Percentiles rank a stretch among this genome's conserved stretches.
These are phyloP conservation scores for Hyparrhenia diplandra DNA, from an alignment of 176 grass and related monocot species.

Conservation along the genomic window DNA sequence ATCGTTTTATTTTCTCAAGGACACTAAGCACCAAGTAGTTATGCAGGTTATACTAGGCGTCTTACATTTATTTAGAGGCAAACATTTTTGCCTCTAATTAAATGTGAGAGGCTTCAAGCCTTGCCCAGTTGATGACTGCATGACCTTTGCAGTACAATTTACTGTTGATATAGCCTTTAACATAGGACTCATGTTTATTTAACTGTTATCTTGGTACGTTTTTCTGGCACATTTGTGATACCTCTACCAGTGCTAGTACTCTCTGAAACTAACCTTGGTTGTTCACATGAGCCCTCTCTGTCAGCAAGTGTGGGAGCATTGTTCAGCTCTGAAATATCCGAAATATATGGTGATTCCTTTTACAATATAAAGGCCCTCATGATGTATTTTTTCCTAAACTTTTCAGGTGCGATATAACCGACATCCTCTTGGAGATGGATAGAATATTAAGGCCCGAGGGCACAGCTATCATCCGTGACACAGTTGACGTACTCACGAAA, in stretches of 20 bases:
- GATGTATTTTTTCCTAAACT: neutral
- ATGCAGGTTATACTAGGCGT: neutral
- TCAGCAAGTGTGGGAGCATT: neutral
- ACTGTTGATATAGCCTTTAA: neutral
- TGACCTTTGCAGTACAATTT: neutral
- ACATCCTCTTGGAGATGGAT: constrained; percentile 98
- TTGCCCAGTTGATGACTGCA: neutral
- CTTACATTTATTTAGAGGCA: no score
- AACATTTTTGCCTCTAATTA: neutral
- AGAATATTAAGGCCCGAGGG: constrained; percentile 89
- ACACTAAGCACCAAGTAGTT: neutral
- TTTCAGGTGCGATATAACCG: constrained; percentile 80
- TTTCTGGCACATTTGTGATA: neutral
- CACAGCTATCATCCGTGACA: constrained; percentile 82
- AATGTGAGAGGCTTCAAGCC: neutral
- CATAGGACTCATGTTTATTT: neutral
- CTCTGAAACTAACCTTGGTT: neutral
- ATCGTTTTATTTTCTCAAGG: neutral
- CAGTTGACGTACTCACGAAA: constrained; percentile 78
- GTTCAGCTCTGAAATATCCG: neutral
- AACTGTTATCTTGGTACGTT: neutral
- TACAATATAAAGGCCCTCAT: neutral
- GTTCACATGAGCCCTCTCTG: neutral
- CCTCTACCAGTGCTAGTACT: neutral
- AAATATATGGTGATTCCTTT: neutral